phyloP scores from a whole-genome alignment of 305 asterid genomes.

The Nicotiana rustica region DNA sequence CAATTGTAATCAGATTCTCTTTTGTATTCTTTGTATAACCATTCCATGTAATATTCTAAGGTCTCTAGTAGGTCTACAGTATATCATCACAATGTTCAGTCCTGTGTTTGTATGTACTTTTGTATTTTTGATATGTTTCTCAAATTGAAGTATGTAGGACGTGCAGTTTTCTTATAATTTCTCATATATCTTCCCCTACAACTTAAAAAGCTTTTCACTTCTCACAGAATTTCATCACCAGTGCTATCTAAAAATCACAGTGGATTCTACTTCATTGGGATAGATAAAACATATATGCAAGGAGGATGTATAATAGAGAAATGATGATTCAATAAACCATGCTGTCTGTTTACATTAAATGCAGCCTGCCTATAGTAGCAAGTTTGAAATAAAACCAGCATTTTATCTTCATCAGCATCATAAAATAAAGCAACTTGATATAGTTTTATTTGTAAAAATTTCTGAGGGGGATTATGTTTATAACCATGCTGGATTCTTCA shows the following conservation, averaged over 20 bases:
- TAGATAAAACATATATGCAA: not conserved
- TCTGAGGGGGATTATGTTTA: slow-evolving; percentile 39
- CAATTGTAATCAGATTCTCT: not conserved
- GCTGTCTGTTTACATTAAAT: not conserved
- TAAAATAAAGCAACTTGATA: not conserved
- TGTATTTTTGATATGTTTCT: not conserved
- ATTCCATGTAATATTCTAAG: not conserved
- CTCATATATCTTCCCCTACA: not conserved
- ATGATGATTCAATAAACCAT: not conserved
- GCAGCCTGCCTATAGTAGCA: not conserved
- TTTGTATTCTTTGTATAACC: not conserved
- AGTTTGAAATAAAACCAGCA: not conserved
- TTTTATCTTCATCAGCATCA: slow-evolving; percentile 50
- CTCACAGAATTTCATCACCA: not conserved
- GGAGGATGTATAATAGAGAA: not conserved
- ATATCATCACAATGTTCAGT: not conserved
- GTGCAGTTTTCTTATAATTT: not conserved
- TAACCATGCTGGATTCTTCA: slow-evolving; percentile 93
- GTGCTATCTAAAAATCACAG: not conserved
- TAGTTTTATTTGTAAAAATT: slow-evolving; percentile 14
- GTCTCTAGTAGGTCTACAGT: not conserved
- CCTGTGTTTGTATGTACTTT: not conserved
- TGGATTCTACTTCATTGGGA: not conserved
- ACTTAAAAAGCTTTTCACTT: not conserved
- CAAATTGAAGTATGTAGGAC: not conserved